phyloP scores from a whole-genome alignment of 768 basidiomycete genomes.

The Calocera viscosa region DNA sequence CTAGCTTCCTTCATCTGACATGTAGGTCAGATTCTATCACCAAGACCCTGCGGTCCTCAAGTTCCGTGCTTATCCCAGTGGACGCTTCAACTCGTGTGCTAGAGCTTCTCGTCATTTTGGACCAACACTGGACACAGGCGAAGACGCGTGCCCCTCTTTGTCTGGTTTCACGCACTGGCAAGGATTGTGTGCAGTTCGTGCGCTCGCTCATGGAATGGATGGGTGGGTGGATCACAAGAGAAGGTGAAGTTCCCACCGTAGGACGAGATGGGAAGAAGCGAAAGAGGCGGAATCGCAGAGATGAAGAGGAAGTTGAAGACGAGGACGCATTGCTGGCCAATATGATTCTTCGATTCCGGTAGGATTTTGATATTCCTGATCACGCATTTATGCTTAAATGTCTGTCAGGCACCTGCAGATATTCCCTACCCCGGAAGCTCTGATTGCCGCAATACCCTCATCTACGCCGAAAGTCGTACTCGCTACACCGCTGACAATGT shows the following conservation, averaged over 20 bases:
- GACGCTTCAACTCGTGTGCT: conserved; percentile 91
- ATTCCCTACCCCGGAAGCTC: conserved; percentile 68
- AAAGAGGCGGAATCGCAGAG: conserved; percentile 37
- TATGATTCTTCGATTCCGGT: conserved; percentile 81
- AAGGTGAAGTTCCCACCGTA: conserved; percentile 69
- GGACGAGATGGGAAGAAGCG: conserved; percentile 43
- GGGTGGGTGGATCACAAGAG: conserved; percentile 86
- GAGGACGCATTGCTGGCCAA: conserved; percentile 69
- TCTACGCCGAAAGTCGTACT: conserved; percentile 87
- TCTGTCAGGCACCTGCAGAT: conserved; percentile 71
- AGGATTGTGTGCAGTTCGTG: conserved; percentile 88
- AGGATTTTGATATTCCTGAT: conserved; percentile 18
- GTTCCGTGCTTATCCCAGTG: conserved; percentile 79
- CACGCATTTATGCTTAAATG: background rate
- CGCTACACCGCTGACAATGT: conserved; percentile 83
- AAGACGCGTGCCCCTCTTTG: conserved; percentile 67
- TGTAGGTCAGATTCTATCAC: conserved; percentile 63
- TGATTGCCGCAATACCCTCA: conserved; percentile 70
- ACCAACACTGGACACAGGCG: conserved; percentile 88
- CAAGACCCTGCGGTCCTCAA: conserved; percentile 63
- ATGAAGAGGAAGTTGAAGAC: conserved; percentile 43
- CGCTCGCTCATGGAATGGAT: conserved; percentile 99
- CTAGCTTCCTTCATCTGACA: conserved; percentile 11
- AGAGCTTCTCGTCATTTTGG: conserved; percentile 87
- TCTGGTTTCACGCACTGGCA: conserved; percentile 77